A percentile compares a stretch with the other conserved stretches of the same genome.
phyloP scores from a whole-genome alignment of 352 stramenopile genomes.

The Phytophthora sp. region DNA sequence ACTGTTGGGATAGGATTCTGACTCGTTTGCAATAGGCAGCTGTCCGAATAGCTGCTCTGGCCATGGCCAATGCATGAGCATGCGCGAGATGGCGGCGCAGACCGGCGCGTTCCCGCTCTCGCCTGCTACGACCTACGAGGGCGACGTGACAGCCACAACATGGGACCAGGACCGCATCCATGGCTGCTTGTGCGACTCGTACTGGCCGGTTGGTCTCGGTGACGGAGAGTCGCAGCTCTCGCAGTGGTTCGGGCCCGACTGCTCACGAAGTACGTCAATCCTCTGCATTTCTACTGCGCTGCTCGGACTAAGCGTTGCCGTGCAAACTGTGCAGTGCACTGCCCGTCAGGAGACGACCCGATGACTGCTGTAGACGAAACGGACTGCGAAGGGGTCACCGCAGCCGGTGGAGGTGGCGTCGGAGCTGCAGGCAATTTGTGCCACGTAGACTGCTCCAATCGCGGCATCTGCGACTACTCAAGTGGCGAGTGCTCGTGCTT shows the following conservation, averaged over 20 bases:
- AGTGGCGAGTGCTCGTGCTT: slow-evolving; percentile 76
- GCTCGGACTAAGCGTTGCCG: too few relatives aligned
- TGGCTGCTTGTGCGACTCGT: slow-evolving; percentile 83
- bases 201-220: slow-evolving; percentile 75
- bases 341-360: slow-evolving; percentile 89
- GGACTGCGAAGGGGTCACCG: slow-evolving; percentile 69
- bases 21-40: slow-evolving; percentile 9
- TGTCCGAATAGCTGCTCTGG: slow-evolving; percentile 75
- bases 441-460: slow-evolving; percentile 82
- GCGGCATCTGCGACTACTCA: slow-evolving; percentile 75
- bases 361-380: slow-evolving; percentile 85
- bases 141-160: slow-evolving; percentile 56
- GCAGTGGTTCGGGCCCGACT: slow-evolving; percentile 91
- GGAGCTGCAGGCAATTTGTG: slow-evolving; percentile 61
- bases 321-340: slow-evolving; percentile 76
- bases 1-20: background rate
- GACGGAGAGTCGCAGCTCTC: slow-evolving; percentile 76
- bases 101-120: slow-evolving; percentile 67
- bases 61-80: slow-evolving; percentile 75
- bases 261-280: slow-evolving; percentile 63
- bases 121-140: slow-evolving; percentile 53
- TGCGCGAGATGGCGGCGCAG: slow-evolving; percentile 57
- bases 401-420: slow-evolving; percentile 42
- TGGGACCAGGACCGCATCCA: slow-evolving; percentile 84
- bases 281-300: too few relatives aligned